phyloP scores from a whole-genome alignment of 805 yeast species.

The Blastobotrys parvus region DNA sequence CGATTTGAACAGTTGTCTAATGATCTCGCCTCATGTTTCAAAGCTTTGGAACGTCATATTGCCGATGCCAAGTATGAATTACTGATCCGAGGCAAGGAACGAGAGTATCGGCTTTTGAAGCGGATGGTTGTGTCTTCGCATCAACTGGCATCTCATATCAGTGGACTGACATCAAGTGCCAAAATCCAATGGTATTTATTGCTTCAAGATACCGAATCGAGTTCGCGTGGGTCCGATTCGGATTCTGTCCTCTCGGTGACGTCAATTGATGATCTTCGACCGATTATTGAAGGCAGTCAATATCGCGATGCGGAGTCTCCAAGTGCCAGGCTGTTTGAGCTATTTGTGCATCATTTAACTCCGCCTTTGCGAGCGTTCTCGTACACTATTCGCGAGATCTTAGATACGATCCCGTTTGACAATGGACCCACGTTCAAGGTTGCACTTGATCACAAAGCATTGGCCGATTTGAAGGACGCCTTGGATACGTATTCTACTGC shows the following conservation, averaged over 20 bases:
- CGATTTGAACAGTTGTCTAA: constrained; percentile 27
- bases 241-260: constrained; percentile 4
- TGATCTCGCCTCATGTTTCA: constrained; percentile 35
- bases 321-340: constrained; percentile 43
- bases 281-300: not conserved
- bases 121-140: constrained; percentile 45
- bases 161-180: constrained; percentile 60
- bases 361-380: constrained; percentile 65
- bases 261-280: constrained; percentile 1
- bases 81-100: constrained; percentile 43
- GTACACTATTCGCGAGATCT: constrained; percentile 52
- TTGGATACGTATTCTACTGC: constrained; percentile 47
- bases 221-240: not conserved
- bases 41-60: constrained; percentile 33
- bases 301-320: not conserved
- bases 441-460: constrained; percentile 26
- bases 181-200: constrained; percentile 57
- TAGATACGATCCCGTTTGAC: constrained; percentile 52
- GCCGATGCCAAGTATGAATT: constrained; percentile 61
- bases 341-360: constrained; percentile 59
- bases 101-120: constrained; percentile 39
- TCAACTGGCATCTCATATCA: constrained; percentile 46
- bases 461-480: constrained; percentile 38
- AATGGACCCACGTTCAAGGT: constrained; percentile 28
- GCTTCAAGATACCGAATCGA: constrained; percentile 20